phyloP scores from a whole-genome alignment of 306 rosid genomes.

The Vigna radiata region DNA sequence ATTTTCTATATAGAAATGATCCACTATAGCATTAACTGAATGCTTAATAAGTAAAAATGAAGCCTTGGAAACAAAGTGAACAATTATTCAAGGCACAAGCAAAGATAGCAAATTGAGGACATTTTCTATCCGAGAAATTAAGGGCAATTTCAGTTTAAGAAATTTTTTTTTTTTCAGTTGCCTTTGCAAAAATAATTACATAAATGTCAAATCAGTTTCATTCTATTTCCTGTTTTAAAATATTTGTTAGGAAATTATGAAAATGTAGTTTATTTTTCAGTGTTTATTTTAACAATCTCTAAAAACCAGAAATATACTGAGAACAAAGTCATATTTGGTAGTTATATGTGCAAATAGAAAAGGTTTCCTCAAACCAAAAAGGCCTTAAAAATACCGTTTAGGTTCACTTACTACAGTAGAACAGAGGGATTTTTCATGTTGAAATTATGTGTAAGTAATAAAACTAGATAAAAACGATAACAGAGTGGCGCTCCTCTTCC shows the following conservation, averaged over 20 bases:
- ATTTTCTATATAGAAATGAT: conserved; percentile 3
- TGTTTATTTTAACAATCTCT: background rate
- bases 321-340: background rate
- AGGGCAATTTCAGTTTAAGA: background rate
- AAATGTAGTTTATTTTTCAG: background rate
- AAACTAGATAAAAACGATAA: no score
- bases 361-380: background rate
- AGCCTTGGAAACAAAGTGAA: conserved; percentile 11
- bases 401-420: background rate
- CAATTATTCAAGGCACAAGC: conserved; percentile 2
- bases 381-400: background rate
- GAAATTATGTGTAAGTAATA: no score
- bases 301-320: background rate
- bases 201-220: background rate
- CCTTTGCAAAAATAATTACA: background rate
- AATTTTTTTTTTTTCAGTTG: background rate
- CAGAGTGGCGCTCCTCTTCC: no score
- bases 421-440: no score
- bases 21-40: conserved; percentile 22
- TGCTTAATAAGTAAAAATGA: conserved; percentile 18
- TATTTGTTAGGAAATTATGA: background rate
- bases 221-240: background rate
- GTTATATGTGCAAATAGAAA: background rate
- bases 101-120: conserved; percentile 21
- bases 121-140: background rate